Conservation (phyloP, 306 rosid species). For the Pachyrhizus erosus region DNA sequence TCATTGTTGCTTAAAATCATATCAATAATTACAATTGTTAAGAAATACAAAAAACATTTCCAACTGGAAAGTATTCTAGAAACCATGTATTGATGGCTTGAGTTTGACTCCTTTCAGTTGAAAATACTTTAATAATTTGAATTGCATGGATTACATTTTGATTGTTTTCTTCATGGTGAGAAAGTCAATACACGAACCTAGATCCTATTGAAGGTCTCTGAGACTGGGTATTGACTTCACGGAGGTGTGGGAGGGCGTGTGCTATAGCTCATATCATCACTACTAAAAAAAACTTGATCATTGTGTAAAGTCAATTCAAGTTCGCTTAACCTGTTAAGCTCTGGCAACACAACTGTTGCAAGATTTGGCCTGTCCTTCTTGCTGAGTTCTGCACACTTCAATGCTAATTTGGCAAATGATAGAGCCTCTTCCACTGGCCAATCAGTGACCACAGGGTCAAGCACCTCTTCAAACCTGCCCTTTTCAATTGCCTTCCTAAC, state of each 20-base stretch:
- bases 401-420: conserved; percentile 72
- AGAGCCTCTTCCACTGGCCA: conserved; percentile 87
- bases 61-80: conserved; percentile 17
- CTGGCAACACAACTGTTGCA: conserved; percentile 73
- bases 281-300: background rate
- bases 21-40: conserved; percentile 9
- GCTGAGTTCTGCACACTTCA: conserved; percentile 77
- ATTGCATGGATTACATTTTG: background rate
- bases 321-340: conserved; percentile 78
- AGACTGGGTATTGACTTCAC: conserved; percentile 5
- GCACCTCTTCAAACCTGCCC: conserved; percentile 60
- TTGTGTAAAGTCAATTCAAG: conserved; percentile 41
- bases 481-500: conserved; percentile 76
- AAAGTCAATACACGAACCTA: conserved; percentile 45
- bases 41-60: background rate
- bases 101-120: conserved; percentile 13
- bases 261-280: background rate
- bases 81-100: conserved; percentile 1
- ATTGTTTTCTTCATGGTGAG: conserved; percentile 7
- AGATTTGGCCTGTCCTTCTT: conserved; percentile 93
- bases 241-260: conserved; percentile 44
- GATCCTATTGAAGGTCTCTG: conserved; percentile 29
- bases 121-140: conserved; percentile 24
- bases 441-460: conserved; percentile 76
- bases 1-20: conserved; percentile 34